These are phyloP conservation scores for Vanrija sp. DNA, from an alignment of 1,284 basidiomycete genomes.

Conservation along the genomic window DNA sequence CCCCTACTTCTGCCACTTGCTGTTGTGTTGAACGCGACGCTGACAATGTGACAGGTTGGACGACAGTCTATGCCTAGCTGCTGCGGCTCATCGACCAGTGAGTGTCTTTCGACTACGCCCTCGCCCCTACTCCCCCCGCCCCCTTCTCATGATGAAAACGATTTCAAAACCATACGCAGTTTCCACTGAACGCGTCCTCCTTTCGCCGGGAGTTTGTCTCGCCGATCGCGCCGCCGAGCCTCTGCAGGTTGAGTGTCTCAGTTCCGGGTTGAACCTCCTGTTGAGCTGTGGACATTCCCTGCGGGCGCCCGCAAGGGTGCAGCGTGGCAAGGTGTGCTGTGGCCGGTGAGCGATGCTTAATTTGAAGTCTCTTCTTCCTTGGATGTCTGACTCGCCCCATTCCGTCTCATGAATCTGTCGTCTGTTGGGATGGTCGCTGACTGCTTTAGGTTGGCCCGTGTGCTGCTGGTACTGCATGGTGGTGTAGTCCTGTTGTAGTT, in stretches of 20 bases:
- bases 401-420: neutral
- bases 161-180: conserved; percentile 52
- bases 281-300: conserved; percentile 36
- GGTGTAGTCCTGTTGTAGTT: neutral
- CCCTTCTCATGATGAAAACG: conserved; percentile 41
- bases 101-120: neutral
- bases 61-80: neutral
- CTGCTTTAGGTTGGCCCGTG: neutral
- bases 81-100: neutral
- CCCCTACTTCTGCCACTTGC: conserved; percentile 3
- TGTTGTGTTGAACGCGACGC: neutral
- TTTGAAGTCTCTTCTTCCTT: conserved; percentile 51
- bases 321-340: conserved; percentile 19
- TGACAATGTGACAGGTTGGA: neutral
- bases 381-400: conserved; percentile 47
- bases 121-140: neutral
- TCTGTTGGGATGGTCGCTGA: conserved; percentile 4
- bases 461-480: neutral
- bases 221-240: conserved; percentile 26
- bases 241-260: conserved; percentile 20
- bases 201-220: conserved; percentile 45
- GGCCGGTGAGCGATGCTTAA: conserved; percentile 39
- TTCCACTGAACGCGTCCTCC: conserved; percentile 52
- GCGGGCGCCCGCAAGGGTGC: conserved; percentile 24
- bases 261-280: conserved; percentile 45